These are phyloP conservation scores for Camellia granthamiana DNA, from an alignment of 148 eudicot species.

Conservation along the genomic window DNA sequence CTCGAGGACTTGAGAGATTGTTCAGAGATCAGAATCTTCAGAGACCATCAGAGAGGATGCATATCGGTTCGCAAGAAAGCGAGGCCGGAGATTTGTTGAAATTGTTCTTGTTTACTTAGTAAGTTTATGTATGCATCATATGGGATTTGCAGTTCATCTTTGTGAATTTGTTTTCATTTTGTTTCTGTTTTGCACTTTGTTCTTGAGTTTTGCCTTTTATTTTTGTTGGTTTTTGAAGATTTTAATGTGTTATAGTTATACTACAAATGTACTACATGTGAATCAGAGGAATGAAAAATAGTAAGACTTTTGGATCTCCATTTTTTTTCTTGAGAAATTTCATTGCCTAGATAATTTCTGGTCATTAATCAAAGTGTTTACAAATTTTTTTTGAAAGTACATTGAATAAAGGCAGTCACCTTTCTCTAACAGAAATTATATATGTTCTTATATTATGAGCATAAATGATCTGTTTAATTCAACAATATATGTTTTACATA, in stretches of 20 bases:
- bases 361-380: too few relatives aligned
- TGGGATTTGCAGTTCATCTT: not conserved
- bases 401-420: too few relatives aligned
- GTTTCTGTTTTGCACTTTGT: not conserved
- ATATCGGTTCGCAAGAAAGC: constrained; percentile 61
- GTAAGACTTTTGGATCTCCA: not conserved
- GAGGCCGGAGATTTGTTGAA: constrained; percentile 56
- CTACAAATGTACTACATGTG: not conserved
- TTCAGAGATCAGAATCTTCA: constrained; percentile 69
- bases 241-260: not conserved
- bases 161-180: not conserved
- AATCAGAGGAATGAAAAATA: not conserved
- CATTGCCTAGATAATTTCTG: not conserved
- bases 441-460: too few relatives aligned
- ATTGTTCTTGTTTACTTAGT: not conserved
- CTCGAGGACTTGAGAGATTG: constrained; percentile 83
- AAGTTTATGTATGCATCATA: not conserved
- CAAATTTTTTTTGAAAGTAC: not conserved
- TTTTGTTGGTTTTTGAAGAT: constrained; percentile 6
- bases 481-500: too few relatives aligned
- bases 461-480: too few relatives aligned
- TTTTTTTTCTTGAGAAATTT: not conserved
- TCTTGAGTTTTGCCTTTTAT: not conserved
- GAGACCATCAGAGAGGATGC: constrained; percentile 78
- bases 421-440: too few relatives aligned